A percentile compares a stretch with the other conserved stretches of the same genome.
phyloP scores from a whole-genome alignment of 2,329 filamentous ascomycete species.

The Hirsutella thompsonii region DNA sequence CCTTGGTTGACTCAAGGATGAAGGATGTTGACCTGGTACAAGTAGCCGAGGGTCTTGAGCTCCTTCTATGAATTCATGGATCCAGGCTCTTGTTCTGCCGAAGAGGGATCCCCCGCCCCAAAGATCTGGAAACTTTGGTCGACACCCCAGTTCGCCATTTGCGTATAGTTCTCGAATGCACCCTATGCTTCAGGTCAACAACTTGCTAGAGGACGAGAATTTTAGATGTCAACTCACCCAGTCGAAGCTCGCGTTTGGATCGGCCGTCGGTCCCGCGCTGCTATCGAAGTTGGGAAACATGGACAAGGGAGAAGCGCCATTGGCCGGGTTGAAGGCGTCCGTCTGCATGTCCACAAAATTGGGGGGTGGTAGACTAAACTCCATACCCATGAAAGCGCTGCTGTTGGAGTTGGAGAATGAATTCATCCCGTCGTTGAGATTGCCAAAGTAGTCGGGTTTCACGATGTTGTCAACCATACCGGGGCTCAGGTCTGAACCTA shows the following conservation, averaged over 20 bases:
- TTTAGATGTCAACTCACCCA: conserved; percentile 33
- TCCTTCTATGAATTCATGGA: conserved; percentile 10
- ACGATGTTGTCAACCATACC: conserved; percentile 12
- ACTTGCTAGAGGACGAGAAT: background rate
- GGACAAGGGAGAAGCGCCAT: conserved; percentile 31
- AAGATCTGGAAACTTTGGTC: conserved; percentile 42
- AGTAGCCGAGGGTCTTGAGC: background rate
- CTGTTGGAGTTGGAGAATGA: conserved; percentile 24
- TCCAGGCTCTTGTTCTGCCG: conserved; percentile 12
- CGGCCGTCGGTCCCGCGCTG: conserved; percentile 17
- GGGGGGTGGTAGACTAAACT: conserved; percentile 23
- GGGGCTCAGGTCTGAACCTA: conserved; percentile 23
- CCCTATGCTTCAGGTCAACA: conserved; percentile 26
- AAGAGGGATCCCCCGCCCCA: conserved; percentile 13
- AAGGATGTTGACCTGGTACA: no score
- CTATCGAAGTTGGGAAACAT: conserved; percentile 35
- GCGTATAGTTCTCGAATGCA: conserved; percentile 43
- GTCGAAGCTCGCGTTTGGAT: conserved; percentile 40
- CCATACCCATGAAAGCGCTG: conserved; percentile 28
- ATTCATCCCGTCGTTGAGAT: conserved; percentile 13
- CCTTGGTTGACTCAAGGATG: no score
- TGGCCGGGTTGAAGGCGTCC: conserved; percentile 15
- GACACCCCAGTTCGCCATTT: conserved; percentile 36
- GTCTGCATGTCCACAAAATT: conserved; percentile 18
- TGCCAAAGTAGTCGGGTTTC: conserved; percentile 12